These are phyloP conservation scores for Cystobasidium sp. DNA, from an alignment of 1,284 basidiomycete species.

Conservation along the genomic window DNA sequence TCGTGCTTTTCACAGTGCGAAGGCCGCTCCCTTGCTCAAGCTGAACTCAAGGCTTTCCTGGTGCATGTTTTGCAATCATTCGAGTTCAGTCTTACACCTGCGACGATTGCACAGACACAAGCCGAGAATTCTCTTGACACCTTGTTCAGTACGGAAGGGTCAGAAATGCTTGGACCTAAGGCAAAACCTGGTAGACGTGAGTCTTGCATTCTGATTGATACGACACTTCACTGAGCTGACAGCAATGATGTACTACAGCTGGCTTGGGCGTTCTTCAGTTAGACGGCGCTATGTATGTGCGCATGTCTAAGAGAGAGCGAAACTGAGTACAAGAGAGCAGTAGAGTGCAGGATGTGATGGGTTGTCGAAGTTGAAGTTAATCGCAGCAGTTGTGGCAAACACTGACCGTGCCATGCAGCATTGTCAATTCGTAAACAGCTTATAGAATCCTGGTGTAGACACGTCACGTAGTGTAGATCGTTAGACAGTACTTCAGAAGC, in stretches of 20 bases:
- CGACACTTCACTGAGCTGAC: neutral
- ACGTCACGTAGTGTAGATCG: no score
- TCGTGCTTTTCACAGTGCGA: conserved; percentile 46
- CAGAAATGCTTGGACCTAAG: conserved; percentile 8
- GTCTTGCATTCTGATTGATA: neutral
- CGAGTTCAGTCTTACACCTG: conserved; percentile 32
- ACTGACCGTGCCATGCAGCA: no score
- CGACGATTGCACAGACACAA: conserved; percentile 13
- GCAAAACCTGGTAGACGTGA: conserved; percentile 29
- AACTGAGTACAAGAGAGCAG: neutral
- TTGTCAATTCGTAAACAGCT: no score
- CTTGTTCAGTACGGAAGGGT: neutral
- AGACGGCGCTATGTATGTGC: conserved; percentile 22
- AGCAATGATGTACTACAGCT: neutral
- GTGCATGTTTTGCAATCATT: conserved; percentile 40
- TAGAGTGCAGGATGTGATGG: neutral
- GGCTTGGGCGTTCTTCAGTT: conserved; percentile 34
- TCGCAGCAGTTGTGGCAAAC: no score
- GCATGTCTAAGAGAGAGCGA: neutral
- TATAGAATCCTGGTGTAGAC: no score
- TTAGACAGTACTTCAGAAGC: no score
- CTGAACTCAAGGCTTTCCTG: conserved; percentile 47
- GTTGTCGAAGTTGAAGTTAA: no score
- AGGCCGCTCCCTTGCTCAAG: conserved; percentile 44
- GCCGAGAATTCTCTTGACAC: neutral